A percentile compares a stretch with the other conserved stretches of the same genome.
These are phyloP conservation scores for Hyaloperonospora arabidopsidis DNA, from an alignment of 352 stramenopile species.

Conservation along the genomic window DNA sequence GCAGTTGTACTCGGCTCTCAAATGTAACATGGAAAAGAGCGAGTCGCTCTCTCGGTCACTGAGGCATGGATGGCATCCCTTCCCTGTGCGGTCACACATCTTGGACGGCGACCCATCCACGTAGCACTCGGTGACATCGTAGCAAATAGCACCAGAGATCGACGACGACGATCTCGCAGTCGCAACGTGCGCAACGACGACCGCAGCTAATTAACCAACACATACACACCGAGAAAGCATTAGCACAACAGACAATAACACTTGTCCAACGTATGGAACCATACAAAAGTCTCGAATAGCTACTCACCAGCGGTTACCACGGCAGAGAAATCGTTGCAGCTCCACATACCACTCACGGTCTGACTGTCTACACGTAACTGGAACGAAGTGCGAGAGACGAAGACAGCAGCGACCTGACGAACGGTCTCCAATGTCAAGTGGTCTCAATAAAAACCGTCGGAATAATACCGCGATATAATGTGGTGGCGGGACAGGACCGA, in stretches of 20 bases:
- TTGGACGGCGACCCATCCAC: slow-evolving; percentile 37
- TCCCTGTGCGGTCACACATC: slow-evolving; percentile 36
- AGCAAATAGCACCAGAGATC: slow-evolving; percentile 26
- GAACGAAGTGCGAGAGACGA: too few relatives aligned
- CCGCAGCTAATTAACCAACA: neutral
- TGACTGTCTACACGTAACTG: too few relatives aligned
- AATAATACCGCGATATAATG: too few relatives aligned
- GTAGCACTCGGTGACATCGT: slow-evolving; percentile 34
- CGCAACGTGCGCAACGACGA: slow-evolving; percentile 22
- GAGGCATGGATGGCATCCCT: slow-evolving; percentile 42
- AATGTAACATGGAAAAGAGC: slow-evolving; percentile 14
- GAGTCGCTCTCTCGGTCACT: slow-evolving; percentile 22
- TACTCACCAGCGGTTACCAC: too few relatives aligned
- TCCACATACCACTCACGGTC: too few relatives aligned
- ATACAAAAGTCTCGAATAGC: too few relatives aligned
- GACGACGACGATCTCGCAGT: slow-evolving; percentile 8
- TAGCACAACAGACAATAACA: neutral
- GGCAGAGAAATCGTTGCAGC: too few relatives aligned
- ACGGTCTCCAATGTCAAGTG: too few relatives aligned
- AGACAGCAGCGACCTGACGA: too few relatives aligned
- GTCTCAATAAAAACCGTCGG: too few relatives aligned
- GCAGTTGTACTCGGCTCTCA: slow-evolving; percentile 40
- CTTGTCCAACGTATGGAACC: too few relatives aligned
- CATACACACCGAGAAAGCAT: slow-evolving; percentile 3
- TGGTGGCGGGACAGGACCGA: too few relatives aligned